phyloP scores from a whole-genome alignment of 345 rosid species.

The Eucalyptus pauciflora region DNA sequence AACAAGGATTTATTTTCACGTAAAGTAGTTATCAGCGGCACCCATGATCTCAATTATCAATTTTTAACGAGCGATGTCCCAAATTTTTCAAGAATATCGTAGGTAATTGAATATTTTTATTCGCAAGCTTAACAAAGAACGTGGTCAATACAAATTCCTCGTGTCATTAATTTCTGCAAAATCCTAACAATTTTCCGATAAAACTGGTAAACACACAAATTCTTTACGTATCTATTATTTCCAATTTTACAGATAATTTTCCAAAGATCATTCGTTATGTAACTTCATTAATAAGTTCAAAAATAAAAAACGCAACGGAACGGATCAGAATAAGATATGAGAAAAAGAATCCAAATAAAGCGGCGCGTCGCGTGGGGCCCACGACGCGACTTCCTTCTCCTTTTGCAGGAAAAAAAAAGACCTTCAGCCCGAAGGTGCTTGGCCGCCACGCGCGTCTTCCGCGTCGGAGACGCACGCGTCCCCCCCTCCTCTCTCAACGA shows the following conservation, averaged over 20 bases:
- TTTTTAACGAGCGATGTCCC: background rate
- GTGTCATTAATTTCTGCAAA: fast-evolving
- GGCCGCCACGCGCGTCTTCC: background rate
- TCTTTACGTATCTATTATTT: background rate
- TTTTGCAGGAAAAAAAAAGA: background rate
- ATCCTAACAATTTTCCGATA: background rate
- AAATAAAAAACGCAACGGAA: background rate
- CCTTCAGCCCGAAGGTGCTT: background rate
- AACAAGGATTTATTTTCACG: background rate
- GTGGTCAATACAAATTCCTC: fast-evolving
- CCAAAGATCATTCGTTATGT: fast-evolving
- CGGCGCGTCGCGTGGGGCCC: background rate
- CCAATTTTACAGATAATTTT: background rate
- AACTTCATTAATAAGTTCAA: background rate
- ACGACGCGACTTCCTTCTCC: background rate
- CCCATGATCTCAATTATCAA: background rate
- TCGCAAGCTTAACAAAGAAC: background rate
- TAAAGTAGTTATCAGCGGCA: background rate
- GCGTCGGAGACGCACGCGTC: background rate
- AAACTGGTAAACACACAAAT: background rate
- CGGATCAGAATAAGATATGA: background rate
- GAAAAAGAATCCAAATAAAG: background rate
- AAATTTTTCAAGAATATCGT: background rate
- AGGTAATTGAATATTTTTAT: fast-evolving
- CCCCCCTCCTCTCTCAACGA: background rate